Evolutionary conservation across 73 alveolate genomes (phyloP).

Genomic region (Tetrahymena malaccensis): DNA sequence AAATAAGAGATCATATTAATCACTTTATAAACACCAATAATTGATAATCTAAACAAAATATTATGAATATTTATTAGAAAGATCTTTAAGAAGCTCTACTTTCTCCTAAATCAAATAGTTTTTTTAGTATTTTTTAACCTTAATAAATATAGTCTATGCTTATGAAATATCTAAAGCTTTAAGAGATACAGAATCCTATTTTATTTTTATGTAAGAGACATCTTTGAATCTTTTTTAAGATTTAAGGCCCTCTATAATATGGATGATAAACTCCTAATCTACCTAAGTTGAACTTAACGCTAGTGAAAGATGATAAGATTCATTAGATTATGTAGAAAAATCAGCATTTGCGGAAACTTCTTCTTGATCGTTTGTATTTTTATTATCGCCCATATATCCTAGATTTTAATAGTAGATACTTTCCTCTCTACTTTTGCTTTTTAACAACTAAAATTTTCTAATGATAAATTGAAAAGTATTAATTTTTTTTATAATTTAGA

Average conservation of each 20-base stretch:
- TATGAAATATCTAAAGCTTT: background rate
- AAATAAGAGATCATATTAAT: background rate
- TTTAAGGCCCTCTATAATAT: background rate
- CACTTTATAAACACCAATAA: background rate
- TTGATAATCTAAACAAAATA: background rate
- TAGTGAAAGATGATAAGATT: background rate
- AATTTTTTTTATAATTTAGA: background rate
- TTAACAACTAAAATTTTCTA: background rate
- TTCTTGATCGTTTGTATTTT: background rate
- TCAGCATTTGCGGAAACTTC: background rate
- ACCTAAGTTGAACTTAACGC: background rate
- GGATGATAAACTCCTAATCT: background rate
- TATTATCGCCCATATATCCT: background rate
- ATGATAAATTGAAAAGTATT: background rate
- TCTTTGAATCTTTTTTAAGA: background rate
- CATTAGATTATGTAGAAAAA: background rate
- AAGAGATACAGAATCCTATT: background rate
- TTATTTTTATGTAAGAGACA: background rate
- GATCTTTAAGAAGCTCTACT: background rate
- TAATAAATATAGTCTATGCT: background rate
- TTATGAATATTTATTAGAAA: background rate
- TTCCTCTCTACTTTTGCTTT: background rate
- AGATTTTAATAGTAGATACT: too few relatives aligned
- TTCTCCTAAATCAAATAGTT: background rate
- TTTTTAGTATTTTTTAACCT: background rate